These are phyloP conservation scores for Alternaria sp. DNA, from an alignment of 2,329 filamentous ascomycete species.

Conservation along the genomic window DNA sequence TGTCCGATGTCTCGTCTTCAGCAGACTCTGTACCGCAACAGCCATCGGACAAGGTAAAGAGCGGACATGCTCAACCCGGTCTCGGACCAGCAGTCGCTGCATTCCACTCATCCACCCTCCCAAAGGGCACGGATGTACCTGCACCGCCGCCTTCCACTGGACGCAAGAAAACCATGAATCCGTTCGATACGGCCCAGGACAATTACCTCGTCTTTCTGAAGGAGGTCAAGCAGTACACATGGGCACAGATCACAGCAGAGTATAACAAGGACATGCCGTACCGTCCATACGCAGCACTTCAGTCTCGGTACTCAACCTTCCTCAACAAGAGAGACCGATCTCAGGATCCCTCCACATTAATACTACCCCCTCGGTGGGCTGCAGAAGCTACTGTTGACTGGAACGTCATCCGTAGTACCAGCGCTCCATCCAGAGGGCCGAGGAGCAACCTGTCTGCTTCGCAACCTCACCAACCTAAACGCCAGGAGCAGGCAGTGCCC, in stretches of 20 bases:
- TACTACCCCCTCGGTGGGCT: constrained; percentile 34
- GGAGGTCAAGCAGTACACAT: constrained; percentile 47
- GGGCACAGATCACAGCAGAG: constrained; percentile 44
- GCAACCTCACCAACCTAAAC: neutral
- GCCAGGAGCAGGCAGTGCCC: neutral
- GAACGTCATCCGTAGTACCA: constrained; percentile 19
- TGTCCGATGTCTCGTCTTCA: constrained; percentile 6
- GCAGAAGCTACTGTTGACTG: constrained; percentile 34
- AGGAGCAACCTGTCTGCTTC: neutral
- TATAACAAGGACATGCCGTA: constrained; percentile 39
- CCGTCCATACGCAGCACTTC: constrained; percentile 33
- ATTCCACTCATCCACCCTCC: neutral
- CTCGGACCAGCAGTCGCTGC: neutral
- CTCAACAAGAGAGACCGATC: constrained; percentile 36
- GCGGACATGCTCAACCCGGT: neutral
- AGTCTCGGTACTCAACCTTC: constrained; percentile 36
- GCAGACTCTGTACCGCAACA: neutral
- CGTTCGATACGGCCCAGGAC: constrained; percentile 30
- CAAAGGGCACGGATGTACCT: neutral
- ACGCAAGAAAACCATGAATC: neutral
- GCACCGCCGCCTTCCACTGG: neutral
- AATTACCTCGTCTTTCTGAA: constrained; percentile 51
- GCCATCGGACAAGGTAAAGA: neutral
- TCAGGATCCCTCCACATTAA: constrained; percentile 28
- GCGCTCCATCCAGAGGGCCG: constrained; percentile 4